Evolutionary conservation across 2,329 filamentous ascomycete species (phyloP).

Genomic region (Aureobasidium sp.): DNA sequence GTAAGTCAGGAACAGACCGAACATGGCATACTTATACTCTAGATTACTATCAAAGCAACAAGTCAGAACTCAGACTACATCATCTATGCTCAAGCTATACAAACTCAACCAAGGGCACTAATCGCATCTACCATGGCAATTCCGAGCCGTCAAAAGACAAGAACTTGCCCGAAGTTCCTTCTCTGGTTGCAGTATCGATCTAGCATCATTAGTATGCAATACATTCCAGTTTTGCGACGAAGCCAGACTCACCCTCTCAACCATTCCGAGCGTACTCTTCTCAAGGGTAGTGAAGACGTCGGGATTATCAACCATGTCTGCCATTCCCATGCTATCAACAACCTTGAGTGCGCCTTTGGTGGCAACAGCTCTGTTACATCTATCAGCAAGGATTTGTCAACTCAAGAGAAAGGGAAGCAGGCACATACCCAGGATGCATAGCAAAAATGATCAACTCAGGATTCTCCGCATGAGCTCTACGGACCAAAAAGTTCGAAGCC

Average conservation of each 20-base stretch:
- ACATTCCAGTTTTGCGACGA: not conserved
- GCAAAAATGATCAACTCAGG: not conserved
- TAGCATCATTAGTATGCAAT: not conserved
- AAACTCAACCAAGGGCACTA: not conserved
- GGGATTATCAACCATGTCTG: not conserved
- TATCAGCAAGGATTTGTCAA: not conserved
- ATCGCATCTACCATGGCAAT: not conserved
- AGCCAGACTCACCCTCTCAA: not conserved
- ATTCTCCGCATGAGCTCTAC: constrained; percentile 1
- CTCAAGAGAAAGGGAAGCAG: not conserved
- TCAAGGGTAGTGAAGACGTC: not conserved
- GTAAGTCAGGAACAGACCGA: no score
- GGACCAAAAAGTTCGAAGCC: not conserved
- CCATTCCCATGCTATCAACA: not conserved
- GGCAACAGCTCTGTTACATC: not conserved
- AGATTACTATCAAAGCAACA: not conserved
- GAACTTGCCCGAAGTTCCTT: constrained; percentile 5
- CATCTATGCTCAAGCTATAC: not conserved
- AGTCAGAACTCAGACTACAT: not conserved
- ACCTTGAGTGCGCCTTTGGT: not conserved
- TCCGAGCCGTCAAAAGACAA: not conserved
- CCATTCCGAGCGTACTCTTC: not conserved
- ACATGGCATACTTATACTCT: no score
- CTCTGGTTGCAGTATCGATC: constrained; percentile 2
- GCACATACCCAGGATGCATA: constrained; percentile 9